Conservation (phyloP, 2,329 filamentous ascomycete species). For the Colletotrichum chrysophilum region DNA sequence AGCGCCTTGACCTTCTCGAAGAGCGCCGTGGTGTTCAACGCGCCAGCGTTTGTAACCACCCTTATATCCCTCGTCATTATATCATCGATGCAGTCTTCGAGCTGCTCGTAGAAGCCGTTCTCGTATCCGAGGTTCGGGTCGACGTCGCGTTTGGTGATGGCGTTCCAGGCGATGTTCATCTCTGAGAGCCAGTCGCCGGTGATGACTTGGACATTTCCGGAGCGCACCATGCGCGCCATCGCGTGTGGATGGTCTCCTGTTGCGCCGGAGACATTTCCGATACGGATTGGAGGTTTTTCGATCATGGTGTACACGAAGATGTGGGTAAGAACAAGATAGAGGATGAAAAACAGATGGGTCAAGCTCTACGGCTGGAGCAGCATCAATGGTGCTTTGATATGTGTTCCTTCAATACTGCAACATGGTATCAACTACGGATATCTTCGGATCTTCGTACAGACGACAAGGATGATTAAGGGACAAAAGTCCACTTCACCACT, state of each 20-base stretch:
- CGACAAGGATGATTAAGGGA: neutral
- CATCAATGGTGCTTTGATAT: neutral
- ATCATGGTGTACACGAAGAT: slow-evolving; percentile 23
- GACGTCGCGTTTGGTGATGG: slow-evolving; percentile 30
- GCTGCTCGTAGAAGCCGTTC: slow-evolving; percentile 25
- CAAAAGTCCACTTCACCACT: neutral
- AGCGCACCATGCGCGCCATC: slow-evolving; percentile 35
- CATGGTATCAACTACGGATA: neutral
- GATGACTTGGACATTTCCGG: slow-evolving; percentile 37
- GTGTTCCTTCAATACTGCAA: neutral
- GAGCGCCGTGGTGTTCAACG: slow-evolving; percentile 38
- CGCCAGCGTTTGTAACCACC: slow-evolving; percentile 44
- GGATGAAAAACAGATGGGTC: neutral
- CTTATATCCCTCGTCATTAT: slow-evolving; percentile 38
- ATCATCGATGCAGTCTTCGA: slow-evolving; percentile 40
- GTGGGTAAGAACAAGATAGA: no score
- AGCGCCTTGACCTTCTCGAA: slow-evolving; percentile 34
- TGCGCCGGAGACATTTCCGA: slow-evolving; percentile 30
- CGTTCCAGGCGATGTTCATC: slow-evolving; percentile 56
- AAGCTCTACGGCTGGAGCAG: neutral
- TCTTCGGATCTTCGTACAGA: neutral
- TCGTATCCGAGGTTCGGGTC: slow-evolving; percentile 16
- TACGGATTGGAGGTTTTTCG: slow-evolving; percentile 26
- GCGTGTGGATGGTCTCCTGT: slow-evolving; percentile 38
- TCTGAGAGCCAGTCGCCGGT: slow-evolving; percentile 47